phyloP scores from a whole-genome alignment of 2,329 filamentous ascomycete genomes.

The Ustulina deusta region DNA sequence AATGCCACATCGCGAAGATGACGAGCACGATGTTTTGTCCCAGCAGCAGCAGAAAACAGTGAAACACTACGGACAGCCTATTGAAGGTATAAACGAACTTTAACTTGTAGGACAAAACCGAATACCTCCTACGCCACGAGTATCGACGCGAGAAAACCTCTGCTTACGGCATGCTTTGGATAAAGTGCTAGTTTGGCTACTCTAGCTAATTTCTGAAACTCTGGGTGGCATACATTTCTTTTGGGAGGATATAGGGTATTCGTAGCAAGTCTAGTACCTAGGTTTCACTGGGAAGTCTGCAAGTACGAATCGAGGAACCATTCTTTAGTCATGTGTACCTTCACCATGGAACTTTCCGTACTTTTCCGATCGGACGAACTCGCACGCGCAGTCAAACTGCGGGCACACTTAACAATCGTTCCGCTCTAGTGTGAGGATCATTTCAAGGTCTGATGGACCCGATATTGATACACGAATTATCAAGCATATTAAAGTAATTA shows the following conservation, averaged over 20 bases:
- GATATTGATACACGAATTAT: no score
- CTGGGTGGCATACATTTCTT: not conserved
- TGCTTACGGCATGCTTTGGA: no score
- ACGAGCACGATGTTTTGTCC: constrained; percentile 26
- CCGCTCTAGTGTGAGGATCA: no score
- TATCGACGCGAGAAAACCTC: no score
- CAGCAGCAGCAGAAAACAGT: constrained; percentile 22
- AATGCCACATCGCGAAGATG: constrained; percentile 30
- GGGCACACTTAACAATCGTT: not conserved
- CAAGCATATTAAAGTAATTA: no score
- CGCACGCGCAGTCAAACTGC: not conserved
- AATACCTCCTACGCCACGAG: not conserved
- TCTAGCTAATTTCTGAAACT: not conserved
- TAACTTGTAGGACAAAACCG: not conserved
- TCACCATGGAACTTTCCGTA: not conserved
- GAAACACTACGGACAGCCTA: not conserved
- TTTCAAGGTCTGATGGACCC: no score
- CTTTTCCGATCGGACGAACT: not conserved
- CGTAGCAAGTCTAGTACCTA: not conserved
- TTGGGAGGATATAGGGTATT: not conserved
- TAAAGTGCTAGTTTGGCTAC: not conserved
- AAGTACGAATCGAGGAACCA: not conserved
- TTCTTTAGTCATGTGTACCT: not conserved
- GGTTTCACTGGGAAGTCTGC: not conserved
- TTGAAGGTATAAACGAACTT: constrained; percentile 24